phyloP scores from a whole-genome alignment of 1,139 yeast genomes.

The Geotrichum citri-aurantii region DNA sequence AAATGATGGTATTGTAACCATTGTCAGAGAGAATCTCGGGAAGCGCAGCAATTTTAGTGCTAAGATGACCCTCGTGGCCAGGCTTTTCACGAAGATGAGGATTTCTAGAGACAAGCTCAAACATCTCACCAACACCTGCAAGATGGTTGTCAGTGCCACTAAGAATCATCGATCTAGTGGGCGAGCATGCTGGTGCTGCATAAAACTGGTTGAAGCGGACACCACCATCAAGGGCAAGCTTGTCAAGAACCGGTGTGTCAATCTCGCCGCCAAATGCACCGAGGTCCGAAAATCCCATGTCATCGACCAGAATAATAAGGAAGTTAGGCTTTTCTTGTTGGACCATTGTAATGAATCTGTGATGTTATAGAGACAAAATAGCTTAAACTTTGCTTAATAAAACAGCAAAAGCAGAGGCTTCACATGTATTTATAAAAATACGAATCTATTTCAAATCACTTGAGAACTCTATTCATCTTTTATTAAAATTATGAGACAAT shows the following conservation, averaged over 20 bases:
- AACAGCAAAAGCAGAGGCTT: background rate
- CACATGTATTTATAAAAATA: too few species aligned
- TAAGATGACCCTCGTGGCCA: conserved; percentile 54
- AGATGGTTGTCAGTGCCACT: conserved; percentile 59
- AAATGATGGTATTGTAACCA: conserved; percentile 46
- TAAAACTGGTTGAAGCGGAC: conserved; percentile 52
- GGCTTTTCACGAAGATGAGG: conserved; percentile 38
- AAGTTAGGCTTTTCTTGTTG: conserved; percentile 37
- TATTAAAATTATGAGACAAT: too few species aligned
- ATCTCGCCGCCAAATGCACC: conserved; percentile 56
- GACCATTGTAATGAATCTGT: background rate
- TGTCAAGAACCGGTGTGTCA: conserved; percentile 48
- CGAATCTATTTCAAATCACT: too few species aligned
- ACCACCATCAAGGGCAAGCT: conserved; percentile 46
- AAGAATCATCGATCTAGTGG: conserved; percentile 56
- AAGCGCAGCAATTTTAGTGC: conserved; percentile 48
- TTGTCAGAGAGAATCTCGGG: conserved; percentile 48
- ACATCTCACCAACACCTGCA: conserved; percentile 59
- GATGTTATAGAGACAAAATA: background rate
- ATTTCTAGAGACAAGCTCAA: conserved; percentile 40
- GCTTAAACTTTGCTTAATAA: too few species aligned
- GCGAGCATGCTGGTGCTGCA: conserved; percentile 62
- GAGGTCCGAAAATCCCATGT: conserved; percentile 54
- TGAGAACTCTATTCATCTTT: too few species aligned
- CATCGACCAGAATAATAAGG: conserved; percentile 55